Percentiles rank a stretch among this genome's conserved stretches.
phyloP scores from a whole-genome alignment of 805 yeast species.

The Schizosaccharomyces cryophilus region DNA sequence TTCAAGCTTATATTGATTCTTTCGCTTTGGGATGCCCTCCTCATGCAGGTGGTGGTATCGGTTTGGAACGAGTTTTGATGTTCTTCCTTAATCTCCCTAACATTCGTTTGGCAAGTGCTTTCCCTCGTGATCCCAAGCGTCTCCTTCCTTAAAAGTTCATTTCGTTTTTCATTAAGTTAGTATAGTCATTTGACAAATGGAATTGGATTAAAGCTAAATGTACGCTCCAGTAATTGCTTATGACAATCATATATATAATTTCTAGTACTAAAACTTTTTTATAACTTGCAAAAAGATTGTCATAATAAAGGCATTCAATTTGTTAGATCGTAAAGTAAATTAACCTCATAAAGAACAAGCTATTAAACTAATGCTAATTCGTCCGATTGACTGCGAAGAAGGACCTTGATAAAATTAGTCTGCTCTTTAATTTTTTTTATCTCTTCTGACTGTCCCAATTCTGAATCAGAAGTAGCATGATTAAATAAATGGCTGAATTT shows the following conservation, averaged over 20 bases:
- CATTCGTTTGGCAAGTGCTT: conserved; percentile 91
- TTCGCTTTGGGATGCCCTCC: conserved; percentile 92
- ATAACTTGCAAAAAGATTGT: too few species aligned
- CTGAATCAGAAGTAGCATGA: not conserved
- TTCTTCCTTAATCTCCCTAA: conserved; percentile 90
- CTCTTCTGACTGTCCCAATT: not conserved
- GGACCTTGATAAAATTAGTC: not conserved
- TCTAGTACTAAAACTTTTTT: too few species aligned
- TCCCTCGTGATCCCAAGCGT: conserved; percentile 97
- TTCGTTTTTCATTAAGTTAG: not conserved
- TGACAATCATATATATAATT: too few species aligned
- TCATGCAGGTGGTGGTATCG: conserved; percentile 99
- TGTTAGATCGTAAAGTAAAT: too few species aligned
- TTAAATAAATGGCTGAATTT: too few species aligned
- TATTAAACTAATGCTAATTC: too few species aligned
- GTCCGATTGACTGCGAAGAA: not conserved
- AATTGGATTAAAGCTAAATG: too few species aligned
- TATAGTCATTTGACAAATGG: not conserved
- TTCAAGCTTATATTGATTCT: conserved; percentile 76
- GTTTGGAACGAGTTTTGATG: conserved; percentile 95
- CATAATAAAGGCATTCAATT: too few species aligned
- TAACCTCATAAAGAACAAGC: too few species aligned
- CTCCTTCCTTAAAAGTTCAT: conserved; percentile 35
- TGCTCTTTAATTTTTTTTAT: not conserved
- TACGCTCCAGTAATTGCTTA: too few species aligned